phyloP scores from a whole-genome alignment of 2,329 filamentous ascomycete species.

The Pyricularia grisea region DNA sequence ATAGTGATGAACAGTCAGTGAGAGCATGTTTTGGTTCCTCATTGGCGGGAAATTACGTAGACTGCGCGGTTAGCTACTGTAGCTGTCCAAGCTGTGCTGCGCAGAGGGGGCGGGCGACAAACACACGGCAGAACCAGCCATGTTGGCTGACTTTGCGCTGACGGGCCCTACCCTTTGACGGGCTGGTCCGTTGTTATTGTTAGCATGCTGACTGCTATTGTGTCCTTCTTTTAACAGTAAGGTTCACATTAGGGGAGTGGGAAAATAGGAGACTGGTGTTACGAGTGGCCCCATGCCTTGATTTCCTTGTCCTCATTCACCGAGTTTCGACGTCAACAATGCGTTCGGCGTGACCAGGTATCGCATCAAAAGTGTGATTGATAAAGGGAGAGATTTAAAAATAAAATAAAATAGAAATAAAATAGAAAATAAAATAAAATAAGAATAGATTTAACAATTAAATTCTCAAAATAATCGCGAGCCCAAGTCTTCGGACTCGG shows the following conservation, averaged over 20 bases:
- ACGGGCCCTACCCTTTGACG: too few species aligned
- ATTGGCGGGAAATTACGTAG: background rate
- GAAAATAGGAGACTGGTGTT: background rate
- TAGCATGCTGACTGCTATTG: background rate
- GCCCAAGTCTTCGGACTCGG: background rate
- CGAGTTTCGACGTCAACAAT: background rate
- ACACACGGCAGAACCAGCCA: background rate
- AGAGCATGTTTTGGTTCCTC: background rate
- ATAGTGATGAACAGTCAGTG: background rate
- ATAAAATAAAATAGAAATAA: too few species aligned
- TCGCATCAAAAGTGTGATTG: background rate
- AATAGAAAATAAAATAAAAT: too few species aligned
- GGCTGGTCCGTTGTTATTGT: background rate
- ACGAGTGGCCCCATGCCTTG: background rate
- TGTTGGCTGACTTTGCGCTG: too few species aligned
- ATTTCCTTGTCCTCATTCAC: background rate
- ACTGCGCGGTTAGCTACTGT: background rate
- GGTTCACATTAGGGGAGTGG: too few species aligned
- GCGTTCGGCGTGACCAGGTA: too few species aligned
- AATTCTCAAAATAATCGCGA: background rate
- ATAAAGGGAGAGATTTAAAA: background rate
- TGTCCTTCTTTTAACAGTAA: background rate
- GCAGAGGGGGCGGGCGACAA: background rate
- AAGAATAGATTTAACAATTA: background rate
- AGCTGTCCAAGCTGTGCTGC: background rate